phyloP scores from a whole-genome alignment of 2,329 filamentous ascomycete species.

The Tolypocladium amazonense region DNA sequence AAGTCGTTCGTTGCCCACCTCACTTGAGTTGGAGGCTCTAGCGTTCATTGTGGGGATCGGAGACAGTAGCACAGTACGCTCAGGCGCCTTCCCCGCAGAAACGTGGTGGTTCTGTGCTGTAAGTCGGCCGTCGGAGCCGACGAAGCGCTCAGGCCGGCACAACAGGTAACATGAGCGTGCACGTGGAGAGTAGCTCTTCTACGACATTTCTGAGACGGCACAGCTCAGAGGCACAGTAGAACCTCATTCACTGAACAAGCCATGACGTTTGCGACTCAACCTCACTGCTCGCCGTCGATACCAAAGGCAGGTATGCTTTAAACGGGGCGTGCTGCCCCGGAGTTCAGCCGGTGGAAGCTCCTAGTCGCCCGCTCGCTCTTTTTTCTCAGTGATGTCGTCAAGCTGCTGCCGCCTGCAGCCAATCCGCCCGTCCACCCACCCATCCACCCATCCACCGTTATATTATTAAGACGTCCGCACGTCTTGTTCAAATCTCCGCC shows the following conservation, averaged over 20 bases:
- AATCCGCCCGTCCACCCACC: slow-evolving; percentile 4
- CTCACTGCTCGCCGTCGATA: no score
- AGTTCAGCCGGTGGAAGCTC: slow-evolving; percentile 20
- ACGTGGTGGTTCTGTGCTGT: neutral
- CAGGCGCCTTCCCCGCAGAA: neutral
- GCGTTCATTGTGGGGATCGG: neutral
- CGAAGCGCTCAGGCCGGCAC: neutral
- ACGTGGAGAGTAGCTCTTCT: neutral
- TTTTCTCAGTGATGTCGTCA: slow-evolving; percentile 18
- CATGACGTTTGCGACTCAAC: neutral
- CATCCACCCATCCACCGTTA: slow-evolving; percentile 5
- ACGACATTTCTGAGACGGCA: neutral
- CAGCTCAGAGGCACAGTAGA: no score
- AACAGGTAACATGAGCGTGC: neutral
- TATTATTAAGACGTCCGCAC: slow-evolving; percentile 8
- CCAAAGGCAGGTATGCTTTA: no score
- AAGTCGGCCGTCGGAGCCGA: neutral
- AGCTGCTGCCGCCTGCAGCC: slow-evolving; percentile 15
- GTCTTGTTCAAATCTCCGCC: slow-evolving; percentile 17
- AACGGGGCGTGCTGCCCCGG: slow-evolving; percentile 8
- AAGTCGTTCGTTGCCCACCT: neutral
- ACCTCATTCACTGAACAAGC: neutral
- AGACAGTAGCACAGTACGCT: neutral
- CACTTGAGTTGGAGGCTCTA: neutral
- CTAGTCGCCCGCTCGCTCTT: slow-evolving; percentile 9